A percentile compares a stretch with the other conserved stretches of the same genome.
Evolutionary conservation across 768 basidiomycete species (phyloP).

Genomic region (Tulasnella sp.): DNA sequence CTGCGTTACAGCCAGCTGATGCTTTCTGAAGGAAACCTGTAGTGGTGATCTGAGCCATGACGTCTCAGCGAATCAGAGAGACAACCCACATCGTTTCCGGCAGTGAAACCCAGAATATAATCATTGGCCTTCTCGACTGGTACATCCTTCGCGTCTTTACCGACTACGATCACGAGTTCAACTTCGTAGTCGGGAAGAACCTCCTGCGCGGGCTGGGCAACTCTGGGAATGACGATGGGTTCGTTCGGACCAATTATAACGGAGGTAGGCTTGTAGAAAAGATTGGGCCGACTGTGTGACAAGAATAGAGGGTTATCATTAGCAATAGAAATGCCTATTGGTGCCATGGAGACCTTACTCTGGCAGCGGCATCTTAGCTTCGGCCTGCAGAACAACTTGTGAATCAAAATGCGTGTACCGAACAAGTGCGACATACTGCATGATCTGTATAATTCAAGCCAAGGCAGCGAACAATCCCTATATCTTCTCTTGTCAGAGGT

Average conservation of each 20-base stretch:
- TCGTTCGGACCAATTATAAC: slow-evolving; percentile 68
- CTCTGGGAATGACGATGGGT: slow-evolving; percentile 59
- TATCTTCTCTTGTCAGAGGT: slow-evolving; percentile 48
- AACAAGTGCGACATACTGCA: slow-evolving; percentile 47
- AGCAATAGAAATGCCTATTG: neutral
- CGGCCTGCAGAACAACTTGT: slow-evolving; percentile 45
- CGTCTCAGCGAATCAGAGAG: neutral
- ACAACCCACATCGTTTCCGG: slow-evolving; percentile 63
- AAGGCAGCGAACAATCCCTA: slow-evolving; percentile 68
- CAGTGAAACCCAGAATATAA: slow-evolving; percentile 80
- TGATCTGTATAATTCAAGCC: slow-evolving; percentile 84
- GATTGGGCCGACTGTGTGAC: slow-evolving; percentile 47
- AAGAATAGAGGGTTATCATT: neutral
- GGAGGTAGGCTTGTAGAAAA: slow-evolving; percentile 75
- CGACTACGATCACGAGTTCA: slow-evolving; percentile 77
- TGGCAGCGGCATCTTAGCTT: slow-evolving; percentile 61
- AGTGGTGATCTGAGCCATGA: neutral
- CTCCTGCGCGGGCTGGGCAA: slow-evolving; percentile 62
- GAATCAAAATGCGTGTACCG: neutral
- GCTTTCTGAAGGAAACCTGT: slow-evolving; percentile 76
- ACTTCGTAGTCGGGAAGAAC: slow-evolving; percentile 81
- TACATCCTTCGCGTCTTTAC: slow-evolving; percentile 75
- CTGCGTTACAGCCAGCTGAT: slow-evolving; percentile 75
- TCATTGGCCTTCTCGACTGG: slow-evolving; percentile 75
- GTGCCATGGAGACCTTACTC: slow-evolving; percentile 42